These are phyloP conservation scores for Nigrospora oryzae DNA, from an alignment of 2,329 filamentous ascomycete genomes.

Conservation along the genomic window DNA sequence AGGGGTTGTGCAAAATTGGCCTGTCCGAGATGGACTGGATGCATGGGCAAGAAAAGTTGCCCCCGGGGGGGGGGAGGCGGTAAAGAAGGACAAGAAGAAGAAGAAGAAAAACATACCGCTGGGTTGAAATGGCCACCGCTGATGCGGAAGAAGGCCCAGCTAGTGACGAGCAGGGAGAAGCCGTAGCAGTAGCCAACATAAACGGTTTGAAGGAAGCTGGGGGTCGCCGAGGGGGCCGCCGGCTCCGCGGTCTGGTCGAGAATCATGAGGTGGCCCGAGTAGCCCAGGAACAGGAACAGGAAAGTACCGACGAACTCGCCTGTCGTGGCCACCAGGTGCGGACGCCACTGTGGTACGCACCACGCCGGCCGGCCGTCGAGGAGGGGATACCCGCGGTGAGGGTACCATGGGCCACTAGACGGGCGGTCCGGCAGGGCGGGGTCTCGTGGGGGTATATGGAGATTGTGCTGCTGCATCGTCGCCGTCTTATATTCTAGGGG, in stretches of 20 bases:
- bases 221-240: slow-evolving; percentile 1
- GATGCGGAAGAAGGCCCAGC: slow-evolving; percentile 41
- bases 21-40: background rate
- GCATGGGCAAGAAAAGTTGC: background rate
- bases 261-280: slow-evolving; percentile 23
- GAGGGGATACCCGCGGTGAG: no score
- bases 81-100: background rate
- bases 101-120: slow-evolving; percentile 15
- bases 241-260: slow-evolving; percentile 8
- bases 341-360: slow-evolving; percentile 9
- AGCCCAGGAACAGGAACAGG: slow-evolving; percentile 32
- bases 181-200: slow-evolving; percentile 33
- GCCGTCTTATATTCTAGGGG: no score
- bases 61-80: no score
- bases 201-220: slow-evolving; percentile 19
- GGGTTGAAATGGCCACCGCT: slow-evolving; percentile 34
- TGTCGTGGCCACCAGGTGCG: slow-evolving; percentile 23
- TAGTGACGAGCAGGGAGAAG: slow-evolving; percentile 35
- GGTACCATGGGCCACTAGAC: no score
- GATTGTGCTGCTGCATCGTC: no score
- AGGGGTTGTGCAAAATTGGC: background rate
- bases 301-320: slow-evolving; percentile 35
- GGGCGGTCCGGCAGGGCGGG: no score
- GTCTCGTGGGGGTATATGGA: no score
- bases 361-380: no score